A percentile compares a stretch with the other conserved stretches of the same genome.
Evolutionary conservation across 2,329 filamentous ascomycete species (phyloP).

Genomic region (Epichloe baconii): DNA sequence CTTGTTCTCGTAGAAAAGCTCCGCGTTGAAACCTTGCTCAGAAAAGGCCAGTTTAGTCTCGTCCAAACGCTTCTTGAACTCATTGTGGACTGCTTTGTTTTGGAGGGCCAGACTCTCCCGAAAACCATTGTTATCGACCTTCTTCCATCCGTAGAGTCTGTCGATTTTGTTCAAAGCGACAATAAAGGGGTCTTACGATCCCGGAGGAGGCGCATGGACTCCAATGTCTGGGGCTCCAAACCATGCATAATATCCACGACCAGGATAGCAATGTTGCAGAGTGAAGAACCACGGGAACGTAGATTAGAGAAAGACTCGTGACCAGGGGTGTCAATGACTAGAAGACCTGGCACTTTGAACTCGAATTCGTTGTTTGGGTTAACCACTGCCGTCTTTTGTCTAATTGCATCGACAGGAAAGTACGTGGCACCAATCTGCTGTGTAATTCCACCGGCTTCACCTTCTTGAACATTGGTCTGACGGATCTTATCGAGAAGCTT

Average conservation of each 20-base stretch:
- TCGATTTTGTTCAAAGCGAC: conserved; percentile 99
- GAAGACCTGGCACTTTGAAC: conserved; percentile 91
- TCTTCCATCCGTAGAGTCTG: conserved; percentile 98
- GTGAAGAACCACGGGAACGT: conserved; percentile 88
- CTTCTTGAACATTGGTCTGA: conserved; percentile 96
- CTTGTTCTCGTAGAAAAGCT: conserved; percentile 96
- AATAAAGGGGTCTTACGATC: conserved; percentile 93
- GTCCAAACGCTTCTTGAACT: conserved; percentile 82
- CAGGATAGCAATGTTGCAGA: conserved; percentile 98
- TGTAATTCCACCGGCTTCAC: conserved; percentile 97
- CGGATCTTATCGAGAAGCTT: conserved; percentile 97
- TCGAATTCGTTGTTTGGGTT: conserved; percentile 85
- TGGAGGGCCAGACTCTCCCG: conserved; percentile 81
- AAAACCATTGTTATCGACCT: conserved; percentile 97
- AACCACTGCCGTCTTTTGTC: conserved; percentile 84
- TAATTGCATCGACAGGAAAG: conserved; percentile 89
- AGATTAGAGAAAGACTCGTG: conserved; percentile 99
- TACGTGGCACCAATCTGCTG: conserved; percentile 99
- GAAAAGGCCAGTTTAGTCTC: conserved; percentile 88
- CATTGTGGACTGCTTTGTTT: conserved; percentile 83
- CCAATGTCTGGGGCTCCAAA: conserved; percentile 88
- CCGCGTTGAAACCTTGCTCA: conserved; percentile 95
- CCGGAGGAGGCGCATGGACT: conserved; percentile 89
- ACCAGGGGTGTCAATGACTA: conserved; percentile 96
- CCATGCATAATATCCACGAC: conserved; percentile 99